Evolutionary conservation across 139 green algal species (phyloP).

Genomic region (Chlamydomonas urium): DNA sequence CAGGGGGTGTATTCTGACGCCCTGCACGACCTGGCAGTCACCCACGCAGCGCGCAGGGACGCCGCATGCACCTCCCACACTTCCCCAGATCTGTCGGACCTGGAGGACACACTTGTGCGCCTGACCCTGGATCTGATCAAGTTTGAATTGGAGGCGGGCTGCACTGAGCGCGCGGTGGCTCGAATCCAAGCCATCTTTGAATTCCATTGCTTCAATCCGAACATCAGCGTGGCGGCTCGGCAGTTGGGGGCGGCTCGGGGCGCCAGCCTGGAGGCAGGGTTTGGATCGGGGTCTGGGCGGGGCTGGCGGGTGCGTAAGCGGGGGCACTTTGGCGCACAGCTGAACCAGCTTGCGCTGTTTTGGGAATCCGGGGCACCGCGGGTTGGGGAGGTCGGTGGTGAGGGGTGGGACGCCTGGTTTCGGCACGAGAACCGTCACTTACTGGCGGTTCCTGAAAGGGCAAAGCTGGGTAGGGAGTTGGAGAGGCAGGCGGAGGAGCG

Average conservation of each 20-base stretch:
- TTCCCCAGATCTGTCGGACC: not conserved
- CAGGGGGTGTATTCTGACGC: no score
- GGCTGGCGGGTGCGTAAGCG: not conserved
- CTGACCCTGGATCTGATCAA: constrained; percentile 31
- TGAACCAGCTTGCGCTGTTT: constrained; percentile 66
- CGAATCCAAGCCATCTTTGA: constrained; percentile 61
- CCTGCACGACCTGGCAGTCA: no score
- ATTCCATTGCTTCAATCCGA: constrained; percentile 63
- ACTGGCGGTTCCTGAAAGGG: not conserved
- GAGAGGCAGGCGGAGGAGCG: not conserved
- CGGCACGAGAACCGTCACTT: constrained; percentile 12
- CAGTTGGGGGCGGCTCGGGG: not conserved
- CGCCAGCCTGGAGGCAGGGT: not conserved
- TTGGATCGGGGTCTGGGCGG: not conserved
- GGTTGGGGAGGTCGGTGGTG: constrained; percentile 49
- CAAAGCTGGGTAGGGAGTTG: not conserved
- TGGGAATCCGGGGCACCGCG: constrained; percentile 57
- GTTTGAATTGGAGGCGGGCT: constrained; percentile 47
- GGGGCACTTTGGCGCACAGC: constrained; percentile 33
- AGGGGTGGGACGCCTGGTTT: constrained; percentile 55
- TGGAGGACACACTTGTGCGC: constrained; percentile 35
- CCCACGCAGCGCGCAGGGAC: no score
- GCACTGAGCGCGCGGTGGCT: constrained; percentile 56
- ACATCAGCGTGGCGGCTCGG: constrained; percentile 10
- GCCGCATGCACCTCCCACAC: not conserved